Base-by-base conservation (phyloP, 805 yeast species). In the Schwanniomyces sp. region DNA sequence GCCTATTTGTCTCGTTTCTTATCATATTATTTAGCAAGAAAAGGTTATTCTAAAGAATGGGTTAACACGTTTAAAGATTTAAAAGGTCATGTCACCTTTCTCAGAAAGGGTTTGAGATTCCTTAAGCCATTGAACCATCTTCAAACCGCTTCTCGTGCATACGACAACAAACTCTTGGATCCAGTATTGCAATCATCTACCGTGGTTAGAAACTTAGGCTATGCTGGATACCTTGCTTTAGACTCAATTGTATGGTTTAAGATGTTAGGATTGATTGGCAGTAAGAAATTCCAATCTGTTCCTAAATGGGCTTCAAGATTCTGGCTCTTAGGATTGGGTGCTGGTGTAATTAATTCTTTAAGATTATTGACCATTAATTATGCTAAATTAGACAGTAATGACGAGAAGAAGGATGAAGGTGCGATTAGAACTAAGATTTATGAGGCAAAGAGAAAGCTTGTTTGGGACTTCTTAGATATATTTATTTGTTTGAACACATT, bases 91-190 rank as follows among this genome's bases (percentile, higher is more conserved):
- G 78, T 89, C 27, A 78, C 88, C 1, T 65, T 85, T 49, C 76
- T 88, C 52, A 83, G 98, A 65, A 92, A 92, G 72, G 84, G 91
- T 18, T 70, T 91, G 74, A 81, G 97, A 60, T 82, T 86, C 60
- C 80, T 90, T 52, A 91, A 91, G 69, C 96, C 96, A 1, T 70
- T 91, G 58, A 76, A 76, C 57, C 90, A 86, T 62, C 61, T 88
- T 46, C 82, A 83, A 57, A 78, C 81, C n/a, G 88, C 91, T 4
- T 75, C 86, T 2, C 76, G 78, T 52, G 79, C 88, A 11, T 79
- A 74, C 57, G 88, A 83, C 61, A 84, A 88, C 67, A 85, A 87
- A 72, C 77, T 90, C 40, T 63, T 78, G 44, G 92, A 86, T 63
- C 78, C 79, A 9, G 67, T 81, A 24, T 66, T 78, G 56, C 81